Percentiles rank a stretch among this genome's conserved stretches.
Conservation (phyloP, 1,139 yeast genomes). For the Blastobotrys petasosporus region DNA sequence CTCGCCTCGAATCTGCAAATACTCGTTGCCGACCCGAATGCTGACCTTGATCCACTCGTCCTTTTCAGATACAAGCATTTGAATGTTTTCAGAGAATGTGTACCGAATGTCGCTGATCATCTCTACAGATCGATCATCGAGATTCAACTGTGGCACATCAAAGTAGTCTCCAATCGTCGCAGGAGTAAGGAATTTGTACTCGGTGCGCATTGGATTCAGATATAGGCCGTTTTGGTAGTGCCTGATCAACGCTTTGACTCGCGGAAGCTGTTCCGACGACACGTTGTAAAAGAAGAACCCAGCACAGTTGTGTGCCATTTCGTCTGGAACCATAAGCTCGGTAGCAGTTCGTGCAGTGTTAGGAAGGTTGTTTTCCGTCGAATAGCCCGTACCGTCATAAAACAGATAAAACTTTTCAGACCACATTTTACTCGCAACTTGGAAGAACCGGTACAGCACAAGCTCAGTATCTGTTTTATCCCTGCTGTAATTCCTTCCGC, state of each 20-base stretch:
- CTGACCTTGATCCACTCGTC: constrained; percentile 35
- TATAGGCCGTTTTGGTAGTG: constrained; percentile 20
- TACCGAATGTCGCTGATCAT: constrained; percentile 22
- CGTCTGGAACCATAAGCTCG: constrained; percentile 38
- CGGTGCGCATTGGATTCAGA: constrained; percentile 23
- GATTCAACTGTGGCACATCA: constrained; percentile 20
- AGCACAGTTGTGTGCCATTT: constrained; percentile 49
- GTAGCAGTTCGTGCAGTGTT: constrained; percentile 18
- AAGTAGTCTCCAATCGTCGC: constrained; percentile 20
- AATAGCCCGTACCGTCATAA: constrained; percentile 63
- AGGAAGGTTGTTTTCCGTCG: constrained; percentile 35
- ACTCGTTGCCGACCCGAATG: constrained; percentile 64
- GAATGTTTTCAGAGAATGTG: constrained; percentile 18
- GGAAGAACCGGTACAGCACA: constrained; percentile 57
- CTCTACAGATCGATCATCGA: constrained; percentile 22
- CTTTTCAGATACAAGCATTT: constrained; percentile 7
- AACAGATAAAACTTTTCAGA: constrained; percentile 57
- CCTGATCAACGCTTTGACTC: constrained; percentile 28
- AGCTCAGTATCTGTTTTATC: constrained; percentile 48
- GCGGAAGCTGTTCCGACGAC: constrained; percentile 41
- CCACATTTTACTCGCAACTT: constrained; percentile 70
- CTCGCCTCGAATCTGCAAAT: constrained; percentile 45
- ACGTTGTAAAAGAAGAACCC: constrained; percentile 58
- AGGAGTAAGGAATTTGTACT: constrained; percentile 25
- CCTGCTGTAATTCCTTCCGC: constrained; percentile 42